These are phyloP conservation scores for Wickerhamomyces kurtzmanii DNA, from an alignment of 805 yeast genomes.

Conservation along the genomic window DNA sequence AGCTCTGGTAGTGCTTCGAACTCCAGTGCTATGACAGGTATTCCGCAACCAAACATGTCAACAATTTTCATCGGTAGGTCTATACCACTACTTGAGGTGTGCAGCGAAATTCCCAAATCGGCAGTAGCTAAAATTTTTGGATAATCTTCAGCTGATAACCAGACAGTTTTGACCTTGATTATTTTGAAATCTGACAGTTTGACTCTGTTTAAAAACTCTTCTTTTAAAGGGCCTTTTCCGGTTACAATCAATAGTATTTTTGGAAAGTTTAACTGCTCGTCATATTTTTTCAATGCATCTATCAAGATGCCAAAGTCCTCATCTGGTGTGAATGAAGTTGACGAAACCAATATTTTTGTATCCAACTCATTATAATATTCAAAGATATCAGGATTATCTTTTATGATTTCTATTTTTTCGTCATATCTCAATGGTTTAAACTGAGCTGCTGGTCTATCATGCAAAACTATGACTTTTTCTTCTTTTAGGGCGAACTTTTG, in stretches of 20 bases:
- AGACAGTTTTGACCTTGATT: slow-evolving; percentile 51
- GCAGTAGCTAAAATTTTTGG: slow-evolving; percentile 68
- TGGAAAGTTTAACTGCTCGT: slow-evolving; percentile 23
- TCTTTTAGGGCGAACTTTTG: slow-evolving; percentile 42
- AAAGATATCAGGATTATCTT: slow-evolving; percentile 24
- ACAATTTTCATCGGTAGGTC: slow-evolving; percentile 97
- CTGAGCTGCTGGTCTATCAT: slow-evolving; percentile 76
- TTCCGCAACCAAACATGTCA: slow-evolving; percentile 92
- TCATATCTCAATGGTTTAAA: slow-evolving; percentile 39
- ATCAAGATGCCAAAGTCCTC: slow-evolving; percentile 73
- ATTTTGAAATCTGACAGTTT: slow-evolving; percentile 31
- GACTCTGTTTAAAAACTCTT: slow-evolving; percentile 38
- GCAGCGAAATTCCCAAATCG: slow-evolving; percentile 85
- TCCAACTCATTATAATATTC: slow-evolving; percentile 20
- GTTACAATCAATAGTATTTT: slow-evolving; percentile 72
- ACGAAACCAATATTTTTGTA: slow-evolving; percentile 66
- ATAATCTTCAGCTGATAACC: slow-evolving; percentile 76
- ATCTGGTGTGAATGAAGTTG: slow-evolving; percentile 94
- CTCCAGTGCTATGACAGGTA: slow-evolving; percentile 75
- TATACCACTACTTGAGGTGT: slow-evolving; percentile 83
- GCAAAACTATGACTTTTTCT: slow-evolving; percentile 50
- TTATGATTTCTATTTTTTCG: slow-evolving; percentile 21
- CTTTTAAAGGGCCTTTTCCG: slow-evolving; percentile 86
- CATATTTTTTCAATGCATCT: slow-evolving; percentile 52
- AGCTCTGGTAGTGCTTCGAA: slow-evolving; percentile 77